Percentiles rank a stretch among this genome's conserved stretches.
phyloP scores from a whole-genome alignment of 768 basidiomycete genomes.

The Suillus discolor region DNA sequence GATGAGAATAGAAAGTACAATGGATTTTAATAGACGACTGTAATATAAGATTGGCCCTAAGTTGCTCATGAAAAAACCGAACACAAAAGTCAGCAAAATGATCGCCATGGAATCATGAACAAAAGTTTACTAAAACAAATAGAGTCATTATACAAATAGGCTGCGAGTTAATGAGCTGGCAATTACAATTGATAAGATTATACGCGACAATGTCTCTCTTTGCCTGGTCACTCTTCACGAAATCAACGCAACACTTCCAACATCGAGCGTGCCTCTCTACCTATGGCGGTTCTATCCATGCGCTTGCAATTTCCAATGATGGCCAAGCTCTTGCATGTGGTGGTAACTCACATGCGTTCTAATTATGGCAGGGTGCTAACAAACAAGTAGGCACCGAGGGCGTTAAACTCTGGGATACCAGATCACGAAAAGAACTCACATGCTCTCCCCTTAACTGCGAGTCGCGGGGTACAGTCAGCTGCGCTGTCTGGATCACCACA shows the following conservation, averaged over 20 bases:
- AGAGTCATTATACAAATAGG: too few relatives aligned
- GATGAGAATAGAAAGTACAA: too few relatives aligned
- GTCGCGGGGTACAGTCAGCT: constrained; percentile 4
- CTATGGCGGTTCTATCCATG: neutral
- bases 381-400: constrained; percentile 7
- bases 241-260: neutral
- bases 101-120: too few relatives aligned
- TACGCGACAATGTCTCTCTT: neutral
- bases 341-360: too few relatives aligned
- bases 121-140: too few relatives aligned
- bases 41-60: too few relatives aligned
- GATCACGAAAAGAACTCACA: neutral
- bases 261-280: neutral
- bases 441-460: neutral
- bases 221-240: neutral
- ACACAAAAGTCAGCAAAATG: too few relatives aligned
- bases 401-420: constrained; percentile 11
- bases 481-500: constrained; percentile 10
- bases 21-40: too few relatives aligned
- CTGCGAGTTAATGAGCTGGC: too few relatives aligned
- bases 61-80: too few relatives aligned
- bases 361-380: neutral
- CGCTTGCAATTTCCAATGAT: constrained; percentile 8
- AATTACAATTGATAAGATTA: too few relatives aligned
- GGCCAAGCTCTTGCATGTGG: constrained; percentile 4